Percentiles rank a stretch among this genome's conserved stretches.
phyloP scores from a whole-genome alignment of 1,139 yeast species.

The Geotrichum reessii region DNA sequence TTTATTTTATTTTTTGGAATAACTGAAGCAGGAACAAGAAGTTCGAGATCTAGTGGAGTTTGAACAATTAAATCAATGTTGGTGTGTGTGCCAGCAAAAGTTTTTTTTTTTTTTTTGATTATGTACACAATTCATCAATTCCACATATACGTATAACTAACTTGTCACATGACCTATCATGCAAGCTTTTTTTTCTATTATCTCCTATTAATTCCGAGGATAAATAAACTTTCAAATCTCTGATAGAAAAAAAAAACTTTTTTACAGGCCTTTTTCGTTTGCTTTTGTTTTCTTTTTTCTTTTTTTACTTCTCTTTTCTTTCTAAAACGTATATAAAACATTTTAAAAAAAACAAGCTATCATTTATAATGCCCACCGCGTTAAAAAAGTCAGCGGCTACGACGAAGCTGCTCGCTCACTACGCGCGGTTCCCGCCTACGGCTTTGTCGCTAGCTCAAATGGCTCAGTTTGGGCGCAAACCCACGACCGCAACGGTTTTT shows the following conservation, averaged over 20 bases:
- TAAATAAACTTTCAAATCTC: neutral
- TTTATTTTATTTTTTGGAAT: neutral
- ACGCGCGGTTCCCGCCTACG: constrained; percentile 75
- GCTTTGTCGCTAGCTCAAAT: constrained; percentile 80
- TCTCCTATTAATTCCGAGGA: neutral
- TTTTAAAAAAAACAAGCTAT: neutral
- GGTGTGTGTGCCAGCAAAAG: neutral
- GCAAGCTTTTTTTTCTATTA: no score
- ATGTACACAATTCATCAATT: no score
- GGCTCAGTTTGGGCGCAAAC: constrained; percentile 83
- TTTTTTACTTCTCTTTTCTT: neutral
- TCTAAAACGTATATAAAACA: neutral
- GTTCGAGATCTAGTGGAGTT: neutral
- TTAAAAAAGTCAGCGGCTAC: constrained; percentile 3
- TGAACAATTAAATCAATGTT: neutral
- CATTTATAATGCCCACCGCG: neutral
- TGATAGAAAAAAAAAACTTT: neutral
- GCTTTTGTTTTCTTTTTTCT: neutral
- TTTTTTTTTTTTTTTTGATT: no score
- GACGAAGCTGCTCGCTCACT: constrained; percentile 40
- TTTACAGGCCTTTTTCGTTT: neutral
- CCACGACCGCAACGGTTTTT: constrained; percentile 72
- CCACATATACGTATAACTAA: no score
- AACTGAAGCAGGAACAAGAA: neutral
- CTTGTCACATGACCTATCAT: neutral